A percentile compares a stretch with the other conserved stretches of the same genome.
Evolutionary conservation across 768 basidiomycete genomes (phyloP).

Genomic region (Hypholoma fasciculare): DNA sequence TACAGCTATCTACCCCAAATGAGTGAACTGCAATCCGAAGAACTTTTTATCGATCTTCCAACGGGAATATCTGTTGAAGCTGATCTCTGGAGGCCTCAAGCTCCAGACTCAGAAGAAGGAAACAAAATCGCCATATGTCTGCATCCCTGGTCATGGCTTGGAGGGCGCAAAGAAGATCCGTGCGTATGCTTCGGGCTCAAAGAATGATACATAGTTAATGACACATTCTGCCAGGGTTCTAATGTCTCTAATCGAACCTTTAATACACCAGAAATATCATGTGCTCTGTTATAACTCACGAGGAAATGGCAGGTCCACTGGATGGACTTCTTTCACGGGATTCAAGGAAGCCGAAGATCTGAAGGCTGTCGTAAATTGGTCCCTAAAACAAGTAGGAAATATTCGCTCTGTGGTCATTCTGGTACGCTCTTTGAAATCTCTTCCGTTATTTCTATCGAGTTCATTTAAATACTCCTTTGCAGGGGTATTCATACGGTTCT

Average conservation of each 20-base stretch:
- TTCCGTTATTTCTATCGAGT: conserved; percentile 1
- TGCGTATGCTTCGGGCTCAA: conserved; percentile 35
- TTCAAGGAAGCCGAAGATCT: conserved; percentile 71
- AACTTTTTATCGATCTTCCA: conserved; percentile 19
- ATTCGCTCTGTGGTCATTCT: conserved; percentile 56
- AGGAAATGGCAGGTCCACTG: conserved; percentile 73
- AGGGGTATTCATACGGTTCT: conserved; percentile 76
- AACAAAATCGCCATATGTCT: conserved; percentile 66
- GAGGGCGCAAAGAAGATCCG: conserved; percentile 77
- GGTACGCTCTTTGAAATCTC: conserved; percentile 38
- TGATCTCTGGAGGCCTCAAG: conserved; percentile 29
- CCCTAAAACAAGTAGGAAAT: conserved; percentile 39
- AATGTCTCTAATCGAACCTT: conserved; percentile 24
- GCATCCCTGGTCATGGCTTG: conserved; percentile 88
- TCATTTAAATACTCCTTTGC: not conserved
- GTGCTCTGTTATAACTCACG: conserved; percentile 77
- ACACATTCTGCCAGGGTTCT: conserved; percentile 11
- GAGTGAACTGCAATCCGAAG: not conserved
- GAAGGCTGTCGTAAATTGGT: conserved; percentile 59
- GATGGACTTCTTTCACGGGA: conserved; percentile 74
- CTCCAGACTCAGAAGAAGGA: conserved; percentile 3
- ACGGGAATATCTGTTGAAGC: conserved; percentile 48
- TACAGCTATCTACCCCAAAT: not conserved
- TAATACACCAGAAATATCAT: conserved; percentile 50
- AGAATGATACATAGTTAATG: not conserved